Base-by-base conservation (phyloP, 75 land plant species). In the Adiantum capillusveneris region DNA sequence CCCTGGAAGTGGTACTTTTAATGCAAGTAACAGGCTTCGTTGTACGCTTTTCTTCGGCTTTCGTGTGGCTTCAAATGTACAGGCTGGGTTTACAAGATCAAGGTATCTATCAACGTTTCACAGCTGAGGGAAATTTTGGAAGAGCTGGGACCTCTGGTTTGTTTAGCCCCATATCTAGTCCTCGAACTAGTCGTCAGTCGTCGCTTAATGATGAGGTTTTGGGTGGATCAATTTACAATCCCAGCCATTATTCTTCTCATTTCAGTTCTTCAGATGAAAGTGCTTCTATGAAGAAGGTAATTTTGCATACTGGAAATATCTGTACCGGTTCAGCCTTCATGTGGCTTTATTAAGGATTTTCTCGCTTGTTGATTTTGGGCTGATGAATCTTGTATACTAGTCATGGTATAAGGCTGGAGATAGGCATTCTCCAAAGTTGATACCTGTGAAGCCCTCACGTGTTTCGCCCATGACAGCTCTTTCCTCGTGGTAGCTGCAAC, bases 51-150 rank as follows among this genome's bases (percentile, higher is more conserved):
- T 44, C 81, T 25, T 94, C 98, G 14, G 78, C 87, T 43, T 66
- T 89, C 0, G 27, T 94, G 58, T 94, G 98, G 98, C 55, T 90
- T 29, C 90, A 86, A 74, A 94, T 94, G 67, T 94, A 94, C 68
- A 76, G 90, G 62, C 25, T 94, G 63, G 98, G 98, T 51, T 67
- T 39, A 18, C 12, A 46, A 18, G 22, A 46, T n/a, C 22, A 21
- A 14, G 6, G 22, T 17, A 6, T 6, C 5, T 46, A 46, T 46
- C 6, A 6, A 46, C 6, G 2, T 17, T n/a, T 46, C 5, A 2
- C 18, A 2, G 50, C 13, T 21, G 50, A 46, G 17, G 50, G 22
- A 18, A n/a, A 46, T 34, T 34, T 34, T 34, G 37, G 37, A 9
- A 34, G 37, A 46, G 22, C 14, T 18, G 50, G 50, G 17, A 46